Evolutionary conservation across 2,329 filamentous ascomycete genomes (phyloP).

Genomic region (Microsporum canis): DNA sequence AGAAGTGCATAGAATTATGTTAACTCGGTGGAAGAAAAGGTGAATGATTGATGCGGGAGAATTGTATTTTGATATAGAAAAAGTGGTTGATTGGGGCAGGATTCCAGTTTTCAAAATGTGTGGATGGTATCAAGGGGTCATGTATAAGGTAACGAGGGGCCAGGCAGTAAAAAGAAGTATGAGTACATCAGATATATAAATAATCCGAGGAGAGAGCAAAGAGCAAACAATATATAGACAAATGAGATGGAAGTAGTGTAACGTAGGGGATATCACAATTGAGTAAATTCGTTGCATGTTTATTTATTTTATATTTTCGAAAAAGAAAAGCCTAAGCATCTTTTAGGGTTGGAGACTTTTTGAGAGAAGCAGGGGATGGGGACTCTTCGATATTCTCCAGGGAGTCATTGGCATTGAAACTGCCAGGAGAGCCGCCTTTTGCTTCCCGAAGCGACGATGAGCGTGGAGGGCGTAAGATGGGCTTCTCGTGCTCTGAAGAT

Average conservation of each 20-base stretch:
- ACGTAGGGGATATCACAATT: conserved; percentile 1
- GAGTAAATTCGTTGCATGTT: background rate
- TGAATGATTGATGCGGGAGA: background rate
- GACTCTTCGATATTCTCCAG: conserved; percentile 4
- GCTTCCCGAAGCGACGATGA: conserved; percentile 27
- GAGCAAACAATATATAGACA: background rate
- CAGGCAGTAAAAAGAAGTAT: background rate
- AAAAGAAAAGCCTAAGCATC: background rate
- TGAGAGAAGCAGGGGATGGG: background rate
- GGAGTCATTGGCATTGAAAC: conserved; percentile 3
- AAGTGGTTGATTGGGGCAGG: background rate
- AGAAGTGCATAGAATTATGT: background rate
- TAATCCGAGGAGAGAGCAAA: background rate
- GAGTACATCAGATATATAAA: background rate
- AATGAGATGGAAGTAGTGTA: background rate
- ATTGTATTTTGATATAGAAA: background rate
- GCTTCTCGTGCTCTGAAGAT: conserved; percentile 21
- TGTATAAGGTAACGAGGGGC: background rate
- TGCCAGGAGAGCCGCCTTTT: conserved; percentile 7
- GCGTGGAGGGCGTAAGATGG: conserved; percentile 24
- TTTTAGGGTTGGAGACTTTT: background rate
- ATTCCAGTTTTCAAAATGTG: background rate
- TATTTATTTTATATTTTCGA: background rate
- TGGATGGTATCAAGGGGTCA: background rate
- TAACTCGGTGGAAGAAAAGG: background rate